Base-by-base conservation (phyloP, 345 rosid genomes). In the Pistacia vera region DNA sequence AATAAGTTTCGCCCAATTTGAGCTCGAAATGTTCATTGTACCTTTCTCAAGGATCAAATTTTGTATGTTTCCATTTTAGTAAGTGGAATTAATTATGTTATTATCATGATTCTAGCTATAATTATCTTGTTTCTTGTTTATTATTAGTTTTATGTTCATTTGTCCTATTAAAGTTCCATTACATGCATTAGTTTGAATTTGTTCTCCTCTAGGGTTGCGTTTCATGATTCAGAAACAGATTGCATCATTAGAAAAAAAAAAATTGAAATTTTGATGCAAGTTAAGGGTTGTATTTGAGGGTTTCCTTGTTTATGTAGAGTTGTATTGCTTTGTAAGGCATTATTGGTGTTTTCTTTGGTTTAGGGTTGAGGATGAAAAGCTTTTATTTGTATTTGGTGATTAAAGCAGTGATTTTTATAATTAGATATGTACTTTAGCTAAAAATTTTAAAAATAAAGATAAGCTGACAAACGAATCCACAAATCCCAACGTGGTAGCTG, bases 1-100 rank as follows among this genome's bases (percentile, higher is more conserved):
- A 44, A 51, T 68, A 71, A 59, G 65, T 12, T 1, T 33, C 57
- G 17, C 30, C 69, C 69, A 66, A 55, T 59, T 36, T 35, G 44
- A 30, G 30, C 55, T 28, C 48, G 4, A 22, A 49, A 72, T 25
- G 44, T 6, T 30, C 11, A 35, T 25, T 49, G 8, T 22, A 17
- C 30, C 51, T 54, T 38, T 33, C 35, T 52, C 18, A 48, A 63
- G 79, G 75, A 78, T 82, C 77, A 25, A 68, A 56, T 74, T 82
- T 36, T 41, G 66, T 52, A 35, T 28, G 4, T 12, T 55, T 62
- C 16, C 35, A 5, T n/a, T 72, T 36, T 38, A 71, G 78, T 81
- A 77, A 81, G 44, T 63, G 48, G 33, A 63, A 46, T 82, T 71
- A 17, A 10, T 22, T 61, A 20, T 7, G 16, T 66, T 20, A 41